phyloP scores from a whole-genome alignment of 768 basidiomycete species.

The Myochromella boudieri region DNA sequence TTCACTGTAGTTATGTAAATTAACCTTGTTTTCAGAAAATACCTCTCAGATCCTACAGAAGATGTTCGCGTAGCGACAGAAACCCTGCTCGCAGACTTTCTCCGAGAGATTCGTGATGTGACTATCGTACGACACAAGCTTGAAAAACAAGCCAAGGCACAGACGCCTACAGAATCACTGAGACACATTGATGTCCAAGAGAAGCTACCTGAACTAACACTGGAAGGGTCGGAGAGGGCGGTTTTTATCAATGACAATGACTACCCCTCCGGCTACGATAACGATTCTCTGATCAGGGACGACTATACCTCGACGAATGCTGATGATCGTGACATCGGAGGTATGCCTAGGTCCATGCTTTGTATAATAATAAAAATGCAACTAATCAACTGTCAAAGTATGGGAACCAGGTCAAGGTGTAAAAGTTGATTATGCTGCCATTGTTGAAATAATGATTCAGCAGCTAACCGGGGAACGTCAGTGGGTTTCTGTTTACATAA shows the following conservation, averaged over 20 bases:
- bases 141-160: constrained; percentile 52
- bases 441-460: constrained; percentile 89
- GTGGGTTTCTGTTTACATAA: constrained; percentile 24
- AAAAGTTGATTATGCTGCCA: constrained; percentile 84
- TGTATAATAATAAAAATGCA: constrained; percentile 1
- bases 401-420: constrained; percentile 97
- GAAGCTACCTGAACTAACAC: constrained; percentile 56
- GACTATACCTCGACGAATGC: constrained; percentile 43
- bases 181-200: constrained; percentile 48
- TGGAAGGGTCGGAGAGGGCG: constrained; percentile 57
- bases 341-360: constrained; percentile 34
- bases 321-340: constrained; percentile 63
- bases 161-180: constrained; percentile 40
- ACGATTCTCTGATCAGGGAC: constrained; percentile 39
- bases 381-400: constrained; percentile 40
- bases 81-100: constrained; percentile 83
- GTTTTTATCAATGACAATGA: constrained; percentile 57
- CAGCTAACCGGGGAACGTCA: constrained; percentile 84
- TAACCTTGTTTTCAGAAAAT: constrained; percentile 58
- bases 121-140: constrained; percentile 68
- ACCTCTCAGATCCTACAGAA: constrained; percentile 91
- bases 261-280: constrained; percentile 36
- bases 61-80: constrained; percentile 93
- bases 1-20: constrained; percentile 7
- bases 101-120: constrained; percentile 88